Percentiles rank a stretch among this genome's conserved stretches.
These are phyloP conservation scores for Penicillium olsonii DNA, from an alignment of 2,329 filamentous ascomycete genomes.

Conservation along the genomic window DNA sequence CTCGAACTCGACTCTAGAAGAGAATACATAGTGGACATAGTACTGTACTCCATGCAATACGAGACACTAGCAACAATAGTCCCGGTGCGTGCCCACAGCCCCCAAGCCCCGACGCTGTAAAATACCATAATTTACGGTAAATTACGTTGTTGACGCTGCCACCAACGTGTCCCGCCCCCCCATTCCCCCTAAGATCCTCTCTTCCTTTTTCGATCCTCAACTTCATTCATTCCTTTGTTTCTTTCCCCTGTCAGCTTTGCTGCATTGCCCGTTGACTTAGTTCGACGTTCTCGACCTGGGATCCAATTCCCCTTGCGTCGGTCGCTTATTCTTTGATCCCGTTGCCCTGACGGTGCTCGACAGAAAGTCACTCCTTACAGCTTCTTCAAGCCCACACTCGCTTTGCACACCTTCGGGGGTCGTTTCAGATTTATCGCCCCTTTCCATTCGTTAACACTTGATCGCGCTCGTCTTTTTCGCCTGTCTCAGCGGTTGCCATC, in stretches of 20 bases:
- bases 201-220: conserved; percentile 11
- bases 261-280: conserved; percentile 13
- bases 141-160: conserved; percentile 16
- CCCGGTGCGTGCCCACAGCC: conserved; percentile 11
- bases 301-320: conserved; percentile 26
- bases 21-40: too few relatives aligned
- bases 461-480: conserved; percentile 6
- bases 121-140: conserved; percentile 12
- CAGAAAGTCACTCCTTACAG: conserved; percentile 24
- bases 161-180: conserved; percentile 24
- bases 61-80: neutral
- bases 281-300: conserved; percentile 24
- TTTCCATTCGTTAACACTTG: conserved; percentile 24
- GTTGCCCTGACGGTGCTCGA: conserved; percentile 16
- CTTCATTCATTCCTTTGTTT: conserved; percentile 29
- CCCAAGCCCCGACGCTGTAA: neutral
- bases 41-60: too few relatives aligned
- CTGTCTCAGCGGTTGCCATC: conserved; percentile 25
- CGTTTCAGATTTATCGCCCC: conserved; percentile 21
- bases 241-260: conserved; percentile 18
- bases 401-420: conserved; percentile 14
- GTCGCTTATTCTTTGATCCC: conserved; percentile 24
- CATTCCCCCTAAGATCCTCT: conserved; percentile 14
- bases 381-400: conserved; percentile 21
- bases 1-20: too few relatives aligned